Evolutionary conservation across 768 basidiomycete genomes (phyloP).

Genomic region (Phylloporus sp.): DNA sequence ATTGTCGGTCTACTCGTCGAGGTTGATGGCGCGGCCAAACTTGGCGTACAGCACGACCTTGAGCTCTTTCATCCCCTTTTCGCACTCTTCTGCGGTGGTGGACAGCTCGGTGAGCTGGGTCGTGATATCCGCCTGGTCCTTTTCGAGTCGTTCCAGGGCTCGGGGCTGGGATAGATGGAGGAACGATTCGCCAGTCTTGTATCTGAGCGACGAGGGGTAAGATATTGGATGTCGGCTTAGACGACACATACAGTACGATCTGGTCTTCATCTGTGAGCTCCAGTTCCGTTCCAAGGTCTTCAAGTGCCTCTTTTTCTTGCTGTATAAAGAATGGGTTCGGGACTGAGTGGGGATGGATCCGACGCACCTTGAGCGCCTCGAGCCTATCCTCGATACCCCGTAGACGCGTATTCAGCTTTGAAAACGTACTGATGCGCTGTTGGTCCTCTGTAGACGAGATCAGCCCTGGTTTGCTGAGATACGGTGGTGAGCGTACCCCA

Average conservation of each 20-base stretch:
- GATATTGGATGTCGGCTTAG: constrained; percentile 33
- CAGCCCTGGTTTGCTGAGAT: constrained; percentile 2
- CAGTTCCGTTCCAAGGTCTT: constrained; percentile 83
- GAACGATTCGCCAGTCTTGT: constrained; percentile 88
- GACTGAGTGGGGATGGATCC: neutral
- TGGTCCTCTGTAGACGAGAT: constrained; percentile 60
- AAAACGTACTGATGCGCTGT: constrained; percentile 87
- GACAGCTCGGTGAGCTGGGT: constrained; percentile 50
- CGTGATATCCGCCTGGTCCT: constrained; percentile 60
- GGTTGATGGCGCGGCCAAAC: constrained; percentile 90
- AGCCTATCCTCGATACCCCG: constrained; percentile 70
- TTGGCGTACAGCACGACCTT: constrained; percentile 83
- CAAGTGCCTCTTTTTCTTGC: constrained; percentile 94
- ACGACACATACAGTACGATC: constrained; percentile 58
- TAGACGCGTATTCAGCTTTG: constrained; percentile 81
- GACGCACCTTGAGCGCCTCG: constrained; percentile 63
- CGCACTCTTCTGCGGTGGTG: constrained; percentile 57
- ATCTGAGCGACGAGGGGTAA: constrained; percentile 57
- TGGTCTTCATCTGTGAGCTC: constrained; percentile 88
- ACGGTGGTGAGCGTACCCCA: constrained; percentile 57
- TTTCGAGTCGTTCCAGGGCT: constrained; percentile 69
- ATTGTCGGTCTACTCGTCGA: constrained; percentile 58
- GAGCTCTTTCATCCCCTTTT: constrained; percentile 73
- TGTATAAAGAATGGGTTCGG: constrained; percentile 27
- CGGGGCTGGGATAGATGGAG: constrained; percentile 67